These are phyloP conservation scores for Fonsecaea pedrosoi DNA, from an alignment of 2,329 filamentous ascomycete genomes.

Conservation along the genomic window DNA sequence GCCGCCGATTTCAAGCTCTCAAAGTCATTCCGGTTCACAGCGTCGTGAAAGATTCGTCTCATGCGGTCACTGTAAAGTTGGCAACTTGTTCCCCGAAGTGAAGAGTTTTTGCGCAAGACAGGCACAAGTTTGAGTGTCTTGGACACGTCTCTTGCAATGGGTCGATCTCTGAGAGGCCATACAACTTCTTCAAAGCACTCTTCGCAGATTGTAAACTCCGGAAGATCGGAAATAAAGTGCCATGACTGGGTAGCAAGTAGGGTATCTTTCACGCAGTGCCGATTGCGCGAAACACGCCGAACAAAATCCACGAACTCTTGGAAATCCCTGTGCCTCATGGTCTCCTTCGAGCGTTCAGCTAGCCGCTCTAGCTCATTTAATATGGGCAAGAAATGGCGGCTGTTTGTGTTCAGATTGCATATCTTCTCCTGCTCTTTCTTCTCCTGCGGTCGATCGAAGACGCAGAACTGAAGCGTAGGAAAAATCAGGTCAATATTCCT, in stretches of 20 bases:
- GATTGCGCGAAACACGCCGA: constrained; percentile 62
- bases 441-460: constrained; percentile 40
- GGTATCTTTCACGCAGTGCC: constrained; percentile 71
- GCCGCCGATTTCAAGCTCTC: constrained; percentile 68
- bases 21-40: constrained; percentile 71
- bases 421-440: constrained; percentile 58
- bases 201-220: constrained; percentile 81
- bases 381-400: constrained; percentile 63
- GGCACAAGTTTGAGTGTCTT: constrained; percentile 64
- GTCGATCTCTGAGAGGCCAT: constrained; percentile 65
- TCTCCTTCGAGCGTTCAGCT: constrained; percentile 52
- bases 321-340: constrained; percentile 58
- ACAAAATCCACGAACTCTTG: constrained; percentile 69
- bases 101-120: constrained; percentile 50
- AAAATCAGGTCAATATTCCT: constrained; percentile 75
- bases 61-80: constrained; percentile 83
- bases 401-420: constrained; percentile 73
- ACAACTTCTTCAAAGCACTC: constrained; percentile 85
- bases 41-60: constrained; percentile 73
- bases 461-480: constrained; percentile 64
- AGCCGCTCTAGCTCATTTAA: constrained; percentile 63
- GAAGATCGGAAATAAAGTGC: constrained; percentile 78
- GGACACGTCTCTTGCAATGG: constrained; percentile 71
- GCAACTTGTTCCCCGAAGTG: constrained; percentile 60
- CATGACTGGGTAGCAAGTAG: constrained; percentile 69